Conservation (phyloP, 2,329 filamentous ascomycete species). For the Penicillium expansum region DNA sequence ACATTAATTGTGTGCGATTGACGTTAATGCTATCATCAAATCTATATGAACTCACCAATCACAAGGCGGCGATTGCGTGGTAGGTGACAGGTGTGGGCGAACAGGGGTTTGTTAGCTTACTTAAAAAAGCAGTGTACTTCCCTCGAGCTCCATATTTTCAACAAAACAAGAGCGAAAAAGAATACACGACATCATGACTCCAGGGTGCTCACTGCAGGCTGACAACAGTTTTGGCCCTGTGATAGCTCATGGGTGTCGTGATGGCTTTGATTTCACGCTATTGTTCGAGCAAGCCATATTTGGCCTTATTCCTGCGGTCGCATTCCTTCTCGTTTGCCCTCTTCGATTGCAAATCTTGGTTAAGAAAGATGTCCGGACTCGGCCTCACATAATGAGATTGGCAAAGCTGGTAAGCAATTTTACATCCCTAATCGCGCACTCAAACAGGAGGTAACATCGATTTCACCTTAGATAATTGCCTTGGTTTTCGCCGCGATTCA, state of each 20-base stretch:
- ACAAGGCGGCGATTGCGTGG: too few relatives aligned
- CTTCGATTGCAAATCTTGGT: neutral
- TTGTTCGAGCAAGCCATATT: neutral
- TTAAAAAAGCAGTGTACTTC: too few relatives aligned
- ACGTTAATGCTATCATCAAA: too few relatives aligned
- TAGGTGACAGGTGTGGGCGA: too few relatives aligned
- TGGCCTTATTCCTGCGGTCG: neutral
- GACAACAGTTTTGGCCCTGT: neutral
- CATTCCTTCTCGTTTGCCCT: neutral
- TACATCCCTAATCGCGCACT: neutral
- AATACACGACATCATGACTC: too few relatives aligned
- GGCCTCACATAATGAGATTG: neutral
- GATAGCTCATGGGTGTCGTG: neutral
- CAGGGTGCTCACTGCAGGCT: neutral
- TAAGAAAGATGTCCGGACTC: neutral
- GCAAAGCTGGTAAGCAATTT: neutral
- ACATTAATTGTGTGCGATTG: too few relatives aligned
- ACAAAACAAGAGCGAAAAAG: too few relatives aligned
- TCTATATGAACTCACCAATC: too few relatives aligned
- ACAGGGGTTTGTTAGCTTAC: too few relatives aligned
- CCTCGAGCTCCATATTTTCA: too few relatives aligned
- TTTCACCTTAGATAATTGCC: neutral
- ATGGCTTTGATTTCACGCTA: neutral
- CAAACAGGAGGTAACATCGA: neutral
- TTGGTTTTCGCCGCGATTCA: neutral